A percentile compares a stretch with the other conserved stretches of the same genome.
These are phyloP conservation scores for Solanum ahanhuiri DNA, from an alignment of 257 asterid genomes.

Conservation along the genomic window DNA sequence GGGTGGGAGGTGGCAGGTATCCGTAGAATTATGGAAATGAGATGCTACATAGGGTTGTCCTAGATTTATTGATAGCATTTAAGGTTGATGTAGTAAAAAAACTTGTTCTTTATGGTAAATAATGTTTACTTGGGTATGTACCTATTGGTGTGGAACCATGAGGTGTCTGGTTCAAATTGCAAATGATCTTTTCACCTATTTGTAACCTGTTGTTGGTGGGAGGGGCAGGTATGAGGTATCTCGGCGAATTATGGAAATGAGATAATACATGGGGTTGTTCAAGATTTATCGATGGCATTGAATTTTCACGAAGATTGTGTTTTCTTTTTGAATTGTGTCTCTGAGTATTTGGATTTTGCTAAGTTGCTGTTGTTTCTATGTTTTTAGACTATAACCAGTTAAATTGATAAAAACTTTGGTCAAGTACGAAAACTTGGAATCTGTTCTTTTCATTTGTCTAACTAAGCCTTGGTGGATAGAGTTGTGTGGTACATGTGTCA, in stretches of 20 bases:
- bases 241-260: not conserved
- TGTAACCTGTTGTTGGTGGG: not conserved
- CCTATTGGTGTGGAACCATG: not conserved
- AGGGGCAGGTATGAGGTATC: not conserved
- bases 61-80: not conserved
- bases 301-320: not conserved
- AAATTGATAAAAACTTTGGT: not conserved
- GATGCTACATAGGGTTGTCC: not conserved
- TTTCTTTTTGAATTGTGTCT: not conserved
- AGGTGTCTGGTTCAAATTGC: not conserved
- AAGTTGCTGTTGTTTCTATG: not conserved
- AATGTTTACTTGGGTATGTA: not conserved
- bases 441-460: not conserved
- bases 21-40: not conserved
- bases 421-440: not conserved
- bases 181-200: not conserved
- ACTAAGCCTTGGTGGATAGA: not conserved
- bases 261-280: not conserved
- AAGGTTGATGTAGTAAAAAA: not conserved
- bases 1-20: not conserved
- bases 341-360: not conserved
- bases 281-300: not conserved
- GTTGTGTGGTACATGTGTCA: not conserved
- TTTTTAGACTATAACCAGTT: not conserved
- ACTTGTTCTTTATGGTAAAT: not conserved